phyloP scores from a whole-genome alignment of 352 stramenopile genomes.

The Discostella stelligera region DNA sequence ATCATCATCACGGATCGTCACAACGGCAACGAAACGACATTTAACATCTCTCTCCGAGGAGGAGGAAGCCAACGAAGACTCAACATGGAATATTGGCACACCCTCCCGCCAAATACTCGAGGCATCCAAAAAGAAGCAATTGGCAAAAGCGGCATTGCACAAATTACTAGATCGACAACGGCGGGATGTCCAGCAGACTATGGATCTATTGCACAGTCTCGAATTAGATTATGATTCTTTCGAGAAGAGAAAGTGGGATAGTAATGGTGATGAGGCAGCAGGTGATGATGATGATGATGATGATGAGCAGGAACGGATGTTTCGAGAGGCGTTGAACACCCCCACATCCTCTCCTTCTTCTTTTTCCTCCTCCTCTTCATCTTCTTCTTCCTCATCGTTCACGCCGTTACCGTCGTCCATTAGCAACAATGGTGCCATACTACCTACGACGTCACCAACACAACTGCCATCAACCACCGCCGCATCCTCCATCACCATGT shows the following conservation, averaged over 20 bases:
- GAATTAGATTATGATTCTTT: slow-evolving; percentile 26
- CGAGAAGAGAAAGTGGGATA: background rate
- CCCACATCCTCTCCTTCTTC: too few relatives aligned
- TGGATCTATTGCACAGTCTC: slow-evolving; percentile 42
- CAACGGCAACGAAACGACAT: background rate
- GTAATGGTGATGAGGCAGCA: too few relatives aligned
- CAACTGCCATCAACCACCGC: background rate
- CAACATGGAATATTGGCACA: slow-evolving; percentile 26
- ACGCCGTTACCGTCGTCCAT: background rate
- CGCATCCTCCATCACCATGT: slow-evolving; percentile 33
- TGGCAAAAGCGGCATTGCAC: slow-evolving; percentile 37
- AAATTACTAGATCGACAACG: slow-evolving; percentile 52
- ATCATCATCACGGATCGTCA: too few relatives aligned
- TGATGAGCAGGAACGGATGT: slow-evolving; percentile 2
- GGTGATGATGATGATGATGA: slow-evolving; percentile 14
- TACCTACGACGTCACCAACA: too few relatives aligned
- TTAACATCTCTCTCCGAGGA: background rate
- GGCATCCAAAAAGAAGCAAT: slow-evolving; percentile 16
- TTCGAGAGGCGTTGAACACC: background rate
- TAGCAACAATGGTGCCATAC: background rate
- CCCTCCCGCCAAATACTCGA: slow-evolving; percentile 14
- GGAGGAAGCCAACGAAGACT: background rate
- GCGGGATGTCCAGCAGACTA: slow-evolving; percentile 45
- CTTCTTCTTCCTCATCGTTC: background rate
- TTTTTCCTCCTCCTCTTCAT: slow-evolving; percentile 9